phyloP scores from a whole-genome alignment of 2,329 filamentous ascomycete species.

The Curvularia sp. region DNA sequence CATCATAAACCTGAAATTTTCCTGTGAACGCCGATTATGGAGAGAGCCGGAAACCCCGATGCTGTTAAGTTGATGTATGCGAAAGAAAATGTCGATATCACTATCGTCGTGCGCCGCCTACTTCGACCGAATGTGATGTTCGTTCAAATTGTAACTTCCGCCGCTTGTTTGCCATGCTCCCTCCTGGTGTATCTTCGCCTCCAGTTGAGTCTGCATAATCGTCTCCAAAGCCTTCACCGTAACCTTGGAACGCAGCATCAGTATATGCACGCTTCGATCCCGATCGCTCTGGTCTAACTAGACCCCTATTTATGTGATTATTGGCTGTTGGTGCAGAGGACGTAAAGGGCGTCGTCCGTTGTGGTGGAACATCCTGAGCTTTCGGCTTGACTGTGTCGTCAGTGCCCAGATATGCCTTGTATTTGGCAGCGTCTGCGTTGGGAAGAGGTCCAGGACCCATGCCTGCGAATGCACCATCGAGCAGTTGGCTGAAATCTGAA shows the following conservation, averaged over 20 bases:
- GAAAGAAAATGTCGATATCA: slow-evolving; percentile 19
- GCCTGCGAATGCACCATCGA: slow-evolving; percentile 52
- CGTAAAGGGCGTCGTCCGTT: slow-evolving; percentile 30
- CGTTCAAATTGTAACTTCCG: slow-evolving; percentile 48
- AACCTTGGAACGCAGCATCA: slow-evolving; percentile 77
- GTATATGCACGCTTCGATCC: slow-evolving; percentile 79
- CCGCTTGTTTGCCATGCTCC: slow-evolving; percentile 41
- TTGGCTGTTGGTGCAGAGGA: slow-evolving; percentile 43
- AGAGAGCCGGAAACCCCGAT: slow-evolving; percentile 16
- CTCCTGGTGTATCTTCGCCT: slow-evolving; percentile 67
- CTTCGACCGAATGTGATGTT: slow-evolving; percentile 46
- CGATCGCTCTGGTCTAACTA: slow-evolving; percentile 67
- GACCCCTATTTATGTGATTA: slow-evolving; percentile 52
- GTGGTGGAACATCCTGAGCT: slow-evolving; percentile 31
- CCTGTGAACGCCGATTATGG: slow-evolving; percentile 16
- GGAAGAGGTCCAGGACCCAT: slow-evolving; percentile 56
- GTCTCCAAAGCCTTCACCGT: slow-evolving; percentile 74
- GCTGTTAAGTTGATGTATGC: slow-evolving; percentile 20
- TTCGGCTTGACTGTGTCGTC: slow-evolving; percentile 52
- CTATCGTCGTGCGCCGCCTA: slow-evolving; percentile 47
- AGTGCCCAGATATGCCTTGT: slow-evolving; percentile 54
- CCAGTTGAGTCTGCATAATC: slow-evolving; percentile 75
- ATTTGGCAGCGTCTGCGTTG: slow-evolving; percentile 51
- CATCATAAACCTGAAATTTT: slow-evolving; percentile 17
- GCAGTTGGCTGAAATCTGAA: slow-evolving; percentile 40